Evolutionary conservation across 129 eudicot genomes (phyloP).

Genomic region (Chrysanthemum makinoi): DNA sequence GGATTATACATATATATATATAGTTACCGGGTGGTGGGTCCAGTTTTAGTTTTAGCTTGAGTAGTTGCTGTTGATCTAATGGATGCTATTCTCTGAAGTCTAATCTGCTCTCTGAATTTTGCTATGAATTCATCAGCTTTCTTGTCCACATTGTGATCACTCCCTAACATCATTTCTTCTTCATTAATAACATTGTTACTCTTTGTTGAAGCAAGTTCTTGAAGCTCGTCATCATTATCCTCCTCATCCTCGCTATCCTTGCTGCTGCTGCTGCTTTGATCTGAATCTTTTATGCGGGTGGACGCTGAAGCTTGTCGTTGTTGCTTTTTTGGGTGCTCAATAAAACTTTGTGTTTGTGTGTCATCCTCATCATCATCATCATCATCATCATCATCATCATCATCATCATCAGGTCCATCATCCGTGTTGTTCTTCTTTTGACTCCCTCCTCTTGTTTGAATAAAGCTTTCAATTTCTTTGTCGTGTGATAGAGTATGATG

Average conservation of each 20-base stretch:
- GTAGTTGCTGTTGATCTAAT: constrained; percentile 64
- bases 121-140: constrained; percentile 98
- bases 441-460: constrained; percentile 29
- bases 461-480: constrained; percentile 32
- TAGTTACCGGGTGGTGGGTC: constrained; percentile 11
- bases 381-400: constrained; percentile 8
- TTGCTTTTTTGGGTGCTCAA: constrained; percentile 25
- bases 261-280: constrained; percentile 15
- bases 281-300: constrained; percentile 46
- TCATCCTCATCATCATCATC: constrained; percentile 2
- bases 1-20: background rate
- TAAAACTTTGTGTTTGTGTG: constrained; percentile 8
- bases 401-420: background rate
- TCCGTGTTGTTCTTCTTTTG: constrained; percentile 14
- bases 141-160: constrained; percentile 79
- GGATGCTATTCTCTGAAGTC: constrained; percentile 88
- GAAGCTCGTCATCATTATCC: constrained; percentile 47
- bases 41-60: constrained; percentile 27
- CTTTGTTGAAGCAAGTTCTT: constrained; percentile 28
- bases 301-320: constrained; percentile 32
- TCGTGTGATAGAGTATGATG: constrained; percentile 28
- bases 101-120: constrained; percentile 90
- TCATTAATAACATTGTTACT: background rate
- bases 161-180: constrained; percentile 14
- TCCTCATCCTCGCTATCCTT: constrained; percentile 8